A percentile compares a stretch with the other conserved stretches of the same genome.
Conservation (phyloP, 2,329 filamentous ascomycete species). For the Colletotrichum tofieldiae region DNA sequence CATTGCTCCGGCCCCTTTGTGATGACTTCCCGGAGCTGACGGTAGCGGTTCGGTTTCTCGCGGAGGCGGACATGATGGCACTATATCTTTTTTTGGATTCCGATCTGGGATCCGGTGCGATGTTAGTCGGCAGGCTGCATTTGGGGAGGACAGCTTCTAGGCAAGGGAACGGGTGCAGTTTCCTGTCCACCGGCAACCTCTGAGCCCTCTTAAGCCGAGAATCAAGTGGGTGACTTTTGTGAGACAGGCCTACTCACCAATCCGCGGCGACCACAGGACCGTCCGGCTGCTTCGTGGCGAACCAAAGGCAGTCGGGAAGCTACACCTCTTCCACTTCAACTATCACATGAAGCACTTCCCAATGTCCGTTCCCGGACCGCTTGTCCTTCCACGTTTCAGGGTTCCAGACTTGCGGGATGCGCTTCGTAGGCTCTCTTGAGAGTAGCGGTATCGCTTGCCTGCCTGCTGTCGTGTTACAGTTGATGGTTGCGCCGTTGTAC, state of each 20-base stretch:
- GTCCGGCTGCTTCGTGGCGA: slow-evolving; percentile 44
- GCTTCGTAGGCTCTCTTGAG: slow-evolving; percentile 19
- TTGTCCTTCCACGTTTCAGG: slow-evolving; percentile 44
- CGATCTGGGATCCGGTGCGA: slow-evolving; percentile 42
- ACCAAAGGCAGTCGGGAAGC: slow-evolving; percentile 48
- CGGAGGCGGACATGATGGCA: slow-evolving; percentile 71
- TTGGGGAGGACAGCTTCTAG: slow-evolving; percentile 44
- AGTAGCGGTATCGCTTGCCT: slow-evolving; percentile 27
- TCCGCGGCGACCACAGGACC: slow-evolving; percentile 49
- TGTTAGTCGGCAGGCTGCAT: slow-evolving; percentile 49
- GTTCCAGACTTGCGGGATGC: slow-evolving; percentile 39
- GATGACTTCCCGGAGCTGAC: slow-evolving; percentile 71
- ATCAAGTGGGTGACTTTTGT: slow-evolving; percentile 48
- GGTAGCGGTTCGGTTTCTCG: slow-evolving; percentile 73
- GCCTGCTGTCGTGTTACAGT: slow-evolving; percentile 31
- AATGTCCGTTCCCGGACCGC: slow-evolving; percentile 52
- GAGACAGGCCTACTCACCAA: slow-evolving; percentile 59
- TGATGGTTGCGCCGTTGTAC: slow-evolving; percentile 35
- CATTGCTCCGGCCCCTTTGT: slow-evolving; percentile 59
- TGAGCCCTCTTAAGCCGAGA: slow-evolving; percentile 44
- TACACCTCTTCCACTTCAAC: slow-evolving; percentile 53
- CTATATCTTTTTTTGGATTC: slow-evolving; percentile 53
- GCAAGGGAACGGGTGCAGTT: slow-evolving; percentile 45
- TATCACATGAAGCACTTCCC: slow-evolving; percentile 55
- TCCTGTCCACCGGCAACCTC: slow-evolving; percentile 17